phyloP scores from a whole-genome alignment of 1,284 basidiomycete genomes.

The Fomes fomentarius region DNA sequence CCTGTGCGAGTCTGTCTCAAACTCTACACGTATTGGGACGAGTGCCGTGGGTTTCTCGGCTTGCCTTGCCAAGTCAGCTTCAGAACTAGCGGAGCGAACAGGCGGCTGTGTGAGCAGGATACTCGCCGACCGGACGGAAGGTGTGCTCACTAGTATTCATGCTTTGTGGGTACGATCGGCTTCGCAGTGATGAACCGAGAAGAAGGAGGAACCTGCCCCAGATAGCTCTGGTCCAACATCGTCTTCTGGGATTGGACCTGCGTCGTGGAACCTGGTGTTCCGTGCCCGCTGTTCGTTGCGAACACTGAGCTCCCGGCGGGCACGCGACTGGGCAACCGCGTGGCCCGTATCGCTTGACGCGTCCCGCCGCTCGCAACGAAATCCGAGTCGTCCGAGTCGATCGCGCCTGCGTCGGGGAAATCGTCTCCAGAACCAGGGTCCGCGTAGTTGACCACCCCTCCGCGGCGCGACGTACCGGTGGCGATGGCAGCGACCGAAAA shows the following conservation, averaged over 20 bases:
- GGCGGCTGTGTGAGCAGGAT: neutral
- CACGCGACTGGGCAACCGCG: slow-evolving; percentile 39
- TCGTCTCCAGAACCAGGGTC: slow-evolving; percentile 87
- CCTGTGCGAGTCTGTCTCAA: slow-evolving; percentile 90
- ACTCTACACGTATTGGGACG: slow-evolving; percentile 92
- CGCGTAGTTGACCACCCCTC: slow-evolving; percentile 82
- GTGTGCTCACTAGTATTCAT: slow-evolving; percentile 50
- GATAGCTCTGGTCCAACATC: slow-evolving; percentile 84
- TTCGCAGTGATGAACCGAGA: slow-evolving; percentile 74
- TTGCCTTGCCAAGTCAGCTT: slow-evolving; percentile 67
- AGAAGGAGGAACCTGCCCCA: slow-evolving; percentile 88
- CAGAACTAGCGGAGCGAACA: slow-evolving; percentile 48
- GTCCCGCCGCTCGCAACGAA: slow-evolving; percentile 57
- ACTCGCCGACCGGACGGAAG: neutral
- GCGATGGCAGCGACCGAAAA: slow-evolving; percentile 42
- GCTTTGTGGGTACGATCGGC: slow-evolving; percentile 59
- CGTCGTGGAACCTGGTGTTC: slow-evolving; percentile 13
- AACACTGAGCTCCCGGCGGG: slow-evolving; percentile 42
- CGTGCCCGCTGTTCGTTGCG: slow-evolving; percentile 21
- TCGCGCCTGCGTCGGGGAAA: slow-evolving; percentile 74
- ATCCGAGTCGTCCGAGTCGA: slow-evolving; percentile 79
- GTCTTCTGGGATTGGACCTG: slow-evolving; percentile 33
- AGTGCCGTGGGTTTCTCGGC: slow-evolving; percentile 70
- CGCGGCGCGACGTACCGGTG: slow-evolving; percentile 53
- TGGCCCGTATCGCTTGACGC: slow-evolving; percentile 44